phyloP scores from a whole-genome alignment of 257 asterid species.

The Capsicum baccatum region DNA sequence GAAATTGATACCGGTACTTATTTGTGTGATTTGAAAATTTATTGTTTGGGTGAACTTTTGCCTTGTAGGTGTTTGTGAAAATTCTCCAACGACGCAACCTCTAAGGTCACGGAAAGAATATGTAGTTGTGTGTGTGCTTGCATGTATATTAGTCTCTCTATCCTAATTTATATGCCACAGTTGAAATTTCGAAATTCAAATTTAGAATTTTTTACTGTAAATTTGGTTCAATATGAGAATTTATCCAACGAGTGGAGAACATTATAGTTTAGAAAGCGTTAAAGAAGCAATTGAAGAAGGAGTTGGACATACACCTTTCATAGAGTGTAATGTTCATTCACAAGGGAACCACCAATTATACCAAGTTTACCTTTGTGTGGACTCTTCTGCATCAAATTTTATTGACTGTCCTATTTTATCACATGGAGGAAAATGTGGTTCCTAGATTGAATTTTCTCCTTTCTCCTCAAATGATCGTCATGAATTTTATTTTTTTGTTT shows the following conservation, averaged over 20 bases:
- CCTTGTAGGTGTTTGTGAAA: no score
- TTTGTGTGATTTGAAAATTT: no score
- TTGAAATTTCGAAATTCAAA: no score
- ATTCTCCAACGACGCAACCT: no score
- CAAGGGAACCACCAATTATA: conserved; percentile 59
- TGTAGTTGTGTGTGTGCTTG: no score
- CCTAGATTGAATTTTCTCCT: conserved; percentile 64
- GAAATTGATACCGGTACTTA: no score
- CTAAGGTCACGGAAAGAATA: no score
- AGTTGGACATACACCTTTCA: conserved; percentile 56
- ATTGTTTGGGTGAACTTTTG: no score
- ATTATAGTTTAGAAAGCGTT: conserved; percentile 49
- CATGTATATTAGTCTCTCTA: no score
- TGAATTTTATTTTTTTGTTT: conserved; percentile 30
- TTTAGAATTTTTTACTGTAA: no score
- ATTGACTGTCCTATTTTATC: conserved; percentile 67
- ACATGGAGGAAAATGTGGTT: conserved; percentile 57
- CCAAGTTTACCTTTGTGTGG: conserved; percentile 76
- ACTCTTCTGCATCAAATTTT: conserved; percentile 56
- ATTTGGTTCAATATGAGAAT: conserved; percentile 46
- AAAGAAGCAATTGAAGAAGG: conserved; percentile 60
- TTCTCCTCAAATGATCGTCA: conserved; percentile 40
- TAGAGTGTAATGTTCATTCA: conserved; percentile 71
- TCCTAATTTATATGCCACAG: no score
- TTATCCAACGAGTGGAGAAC: conserved; percentile 48